Conservation (phyloP, 176 grass and related monocot genomes). For the Melocanna baccifera region DNA sequence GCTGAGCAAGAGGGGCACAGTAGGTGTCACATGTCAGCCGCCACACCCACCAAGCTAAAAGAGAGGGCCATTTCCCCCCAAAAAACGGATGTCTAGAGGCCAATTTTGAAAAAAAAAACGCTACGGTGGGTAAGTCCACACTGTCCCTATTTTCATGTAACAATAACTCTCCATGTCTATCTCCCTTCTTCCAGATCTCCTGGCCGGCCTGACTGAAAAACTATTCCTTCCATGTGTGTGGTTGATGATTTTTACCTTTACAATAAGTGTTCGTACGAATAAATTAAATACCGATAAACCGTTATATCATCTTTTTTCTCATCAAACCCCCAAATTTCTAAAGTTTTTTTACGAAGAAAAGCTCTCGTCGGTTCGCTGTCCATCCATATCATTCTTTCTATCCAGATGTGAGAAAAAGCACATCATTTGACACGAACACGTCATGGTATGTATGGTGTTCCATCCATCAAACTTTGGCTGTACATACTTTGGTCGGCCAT, state of each 20-base stretch:
- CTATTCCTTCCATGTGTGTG: neutral
- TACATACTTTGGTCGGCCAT: conserved; percentile 57
- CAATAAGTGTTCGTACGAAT: too few species aligned
- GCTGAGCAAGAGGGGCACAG: too few species aligned
- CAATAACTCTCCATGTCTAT: neutral
- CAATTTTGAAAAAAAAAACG: too few species aligned
- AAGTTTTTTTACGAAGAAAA: neutral
- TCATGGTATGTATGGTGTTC: conserved; percentile 58
- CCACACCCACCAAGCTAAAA: too few species aligned
- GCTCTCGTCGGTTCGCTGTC: conserved; percentile 10
- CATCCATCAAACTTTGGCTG: conserved; percentile 51
- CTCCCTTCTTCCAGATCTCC: neutral
- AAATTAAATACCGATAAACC: too few species aligned
- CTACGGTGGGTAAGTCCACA: neutral
- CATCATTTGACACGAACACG: conserved; percentile 80
- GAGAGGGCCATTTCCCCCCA: too few species aligned
- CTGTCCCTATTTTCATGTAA: neutral
- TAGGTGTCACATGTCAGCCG: too few species aligned
- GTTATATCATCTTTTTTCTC: neutral
- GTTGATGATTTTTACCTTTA: too few species aligned
- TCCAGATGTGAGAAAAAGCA: conserved; percentile 52
- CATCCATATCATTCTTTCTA: conserved; percentile 48
- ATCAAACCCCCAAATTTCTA: neutral
- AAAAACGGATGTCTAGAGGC: too few species aligned
- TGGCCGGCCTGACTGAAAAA: neutral